Evolutionary conservation across 768 basidiomycete genomes (phyloP), one percentile per base, ranked within the genome.

Genomic region (Hygrocybe punicea): DNA sequence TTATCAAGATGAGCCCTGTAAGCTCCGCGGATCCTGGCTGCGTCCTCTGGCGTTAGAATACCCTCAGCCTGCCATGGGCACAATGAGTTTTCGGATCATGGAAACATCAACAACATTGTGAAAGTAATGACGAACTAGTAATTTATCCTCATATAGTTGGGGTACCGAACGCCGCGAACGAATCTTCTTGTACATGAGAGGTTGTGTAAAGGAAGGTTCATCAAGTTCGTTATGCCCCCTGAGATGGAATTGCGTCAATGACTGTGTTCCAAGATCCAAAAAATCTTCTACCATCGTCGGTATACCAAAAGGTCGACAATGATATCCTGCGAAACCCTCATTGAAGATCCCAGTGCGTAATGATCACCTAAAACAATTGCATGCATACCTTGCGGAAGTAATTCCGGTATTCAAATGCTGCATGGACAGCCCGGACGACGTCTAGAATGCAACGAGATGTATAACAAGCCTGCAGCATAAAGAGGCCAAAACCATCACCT

Each of bases 141-240:
- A 78, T 44, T 84, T 85, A 44, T 87, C 81, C 65, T 94, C 91
- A 67, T 94, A 96, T 11, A 92, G 73, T 51, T 84, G 77, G 5
- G 92, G 91, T 4, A 93, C 91, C 11, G 87, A 89, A 46, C 78
- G 81, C 48, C 93, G 78, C 0, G 84, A 80, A 6, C 84, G 81
- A 64, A 96, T 95, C 72, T 89, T 84, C 69, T 90, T 80, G 71
- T 97, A 97, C 93, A 96, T 97, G 9, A 86, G 73, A 0, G 94
- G 93, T 57, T 87, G 88, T 0, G 94, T 96, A 68, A 93, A 89
- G 14, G 84, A 83, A 0, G 91, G 91, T 51, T 93, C 81, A 65
- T 94, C 91, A 29, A 93, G 79, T 69, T 94, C 93, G 63, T 95
- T 95, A 68, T 94, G 93, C 2, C 92, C 91, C 61, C 24, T 53